A percentile compares a stretch with the other conserved stretches of the same genome.
Evolutionary conservation across 225 moss, liverwort and hornwort genomes (phyloP).

Genomic region (Bryoerythrophyllum caledonicum): DNA sequence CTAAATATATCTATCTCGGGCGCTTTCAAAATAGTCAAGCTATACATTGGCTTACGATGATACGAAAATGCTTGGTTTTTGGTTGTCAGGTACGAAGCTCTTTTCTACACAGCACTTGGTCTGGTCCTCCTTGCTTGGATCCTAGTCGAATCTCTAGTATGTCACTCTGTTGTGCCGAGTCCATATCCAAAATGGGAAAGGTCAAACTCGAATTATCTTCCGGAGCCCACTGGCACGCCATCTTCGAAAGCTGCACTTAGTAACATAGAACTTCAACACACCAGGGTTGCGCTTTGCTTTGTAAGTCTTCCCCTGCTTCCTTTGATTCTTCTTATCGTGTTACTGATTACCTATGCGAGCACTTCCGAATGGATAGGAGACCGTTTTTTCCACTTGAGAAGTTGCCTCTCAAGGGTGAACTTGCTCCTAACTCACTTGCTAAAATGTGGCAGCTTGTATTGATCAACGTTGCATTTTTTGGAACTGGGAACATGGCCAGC

Average conservation of each 20-base stretch:
- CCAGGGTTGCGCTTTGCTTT: slow-evolving; percentile 90
- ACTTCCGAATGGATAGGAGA: background rate
- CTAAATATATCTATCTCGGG: background rate
- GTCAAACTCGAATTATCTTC: slow-evolving; percentile 43
- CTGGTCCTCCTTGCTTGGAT: slow-evolving; percentile 84
- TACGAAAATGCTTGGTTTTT: slow-evolving; percentile 7
- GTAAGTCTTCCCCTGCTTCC: slow-evolving; percentile 50
- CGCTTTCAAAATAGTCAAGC: background rate
- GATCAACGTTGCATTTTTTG: slow-evolving; percentile 95
- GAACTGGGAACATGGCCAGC: slow-evolving; percentile 97
- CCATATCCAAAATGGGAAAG: slow-evolving; percentile 49
- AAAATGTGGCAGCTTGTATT: slow-evolving; percentile 70
- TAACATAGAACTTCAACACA: slow-evolving; percentile 71
- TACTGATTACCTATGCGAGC: slow-evolving; percentile 7
- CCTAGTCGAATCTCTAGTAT: slow-evolving; percentile 82
- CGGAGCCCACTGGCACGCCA: slow-evolving; percentile 43
- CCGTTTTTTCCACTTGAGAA: background rate
- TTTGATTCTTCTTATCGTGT: background rate
- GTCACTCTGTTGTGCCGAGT: slow-evolving; percentile 60
- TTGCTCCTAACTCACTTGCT: slow-evolving; percentile 27
- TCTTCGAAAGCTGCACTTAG: slow-evolving; percentile 26
- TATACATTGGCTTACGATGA: slow-evolving; percentile 6
- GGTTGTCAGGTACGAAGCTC: slow-evolving; percentile 83
- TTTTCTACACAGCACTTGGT: slow-evolving; percentile 86
- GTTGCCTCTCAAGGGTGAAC: background rate